Conservation (phyloP, 768 basidiomycete genomes). For the Mycena filopes region DNA sequence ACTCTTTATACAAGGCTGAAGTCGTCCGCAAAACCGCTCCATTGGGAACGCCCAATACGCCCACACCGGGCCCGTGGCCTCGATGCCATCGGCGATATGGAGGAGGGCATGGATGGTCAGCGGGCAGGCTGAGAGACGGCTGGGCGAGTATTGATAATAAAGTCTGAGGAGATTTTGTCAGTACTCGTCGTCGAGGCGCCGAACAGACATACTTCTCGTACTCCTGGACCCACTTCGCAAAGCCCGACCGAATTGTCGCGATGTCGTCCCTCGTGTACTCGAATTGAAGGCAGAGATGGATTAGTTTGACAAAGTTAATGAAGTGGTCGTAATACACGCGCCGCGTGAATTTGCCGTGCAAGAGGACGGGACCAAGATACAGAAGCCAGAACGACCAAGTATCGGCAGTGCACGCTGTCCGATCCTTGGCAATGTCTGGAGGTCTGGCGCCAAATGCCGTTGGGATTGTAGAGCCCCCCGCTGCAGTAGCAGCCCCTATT, state of each 20-base stretch:
- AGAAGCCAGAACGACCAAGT: background rate
- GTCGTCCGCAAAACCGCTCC: conserved; percentile 2
- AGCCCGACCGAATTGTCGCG: conserved; percentile 36
- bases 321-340: background rate
- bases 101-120: background rate
- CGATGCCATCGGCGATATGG: conserved; percentile 3
- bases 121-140: background rate
- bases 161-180: background rate
- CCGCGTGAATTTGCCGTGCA: background rate
- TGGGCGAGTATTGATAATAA: conserved; percentile 4
- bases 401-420: background rate
- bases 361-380: background rate
- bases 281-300: conserved; percentile 45
- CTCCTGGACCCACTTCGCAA: conserved; percentile 41
- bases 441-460: conserved; percentile 36
- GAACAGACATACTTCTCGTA: conserved; percentile 43
- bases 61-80: background rate
- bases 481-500: conserved; percentile 40
- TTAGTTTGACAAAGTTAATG: conserved; percentile 32
- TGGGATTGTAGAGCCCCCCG: conserved; percentile 35
- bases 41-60: conserved; percentile 10
- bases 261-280: conserved; percentile 35
- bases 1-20: conserved; percentile 10
- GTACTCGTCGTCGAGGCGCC: too few species aligned
- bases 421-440: background rate